Percentiles rank a stretch among this genome's conserved stretches.
phyloP scores from a whole-genome alignment of 495 filamentous ascomycete genomes.

The Aspergillus ellipticus region DNA sequence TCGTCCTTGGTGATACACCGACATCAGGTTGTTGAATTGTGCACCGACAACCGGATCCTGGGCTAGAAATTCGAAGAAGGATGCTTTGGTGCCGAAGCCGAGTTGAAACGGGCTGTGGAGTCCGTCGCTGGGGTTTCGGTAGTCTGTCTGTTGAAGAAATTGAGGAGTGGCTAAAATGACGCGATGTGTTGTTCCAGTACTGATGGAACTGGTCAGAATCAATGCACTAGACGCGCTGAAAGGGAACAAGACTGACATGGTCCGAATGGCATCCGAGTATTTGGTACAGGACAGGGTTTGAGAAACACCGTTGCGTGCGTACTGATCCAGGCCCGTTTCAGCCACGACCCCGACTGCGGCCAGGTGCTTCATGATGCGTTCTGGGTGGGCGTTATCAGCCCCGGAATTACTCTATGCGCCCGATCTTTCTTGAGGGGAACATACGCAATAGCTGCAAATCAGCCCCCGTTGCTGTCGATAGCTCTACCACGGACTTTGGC shows the following conservation, averaged over 20 bases:
- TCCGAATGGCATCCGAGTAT: conserved; percentile 16
- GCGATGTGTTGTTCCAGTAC: neutral
- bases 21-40: conserved; percentile 25
- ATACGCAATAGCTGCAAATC: no score
- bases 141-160: conserved; percentile 4
- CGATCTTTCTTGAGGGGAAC: no score
- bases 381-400: neutral
- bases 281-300: conserved; percentile 27
- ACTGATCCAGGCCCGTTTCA: conserved; percentile 37
- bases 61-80: conserved; percentile 5
- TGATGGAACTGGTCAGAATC: neutral
- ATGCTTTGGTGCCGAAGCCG: neutral
- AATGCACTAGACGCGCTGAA: neutral
- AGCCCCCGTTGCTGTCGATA: neutral
- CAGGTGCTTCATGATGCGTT: conserved; percentile 39
- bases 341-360: conserved; percentile 39
- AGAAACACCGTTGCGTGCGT: conserved; percentile 33
- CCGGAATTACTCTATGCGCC: conserved; percentile 18
- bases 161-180: conserved; percentile 4
- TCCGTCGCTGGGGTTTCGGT: conserved; percentile 1
- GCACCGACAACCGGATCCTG: neutral
- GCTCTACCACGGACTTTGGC: neutral
- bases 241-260: conserved; percentile 7
- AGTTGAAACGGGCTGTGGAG: neutral
- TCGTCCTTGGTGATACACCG: conserved; percentile 16